Conservation (phyloP, 257 asterid species). For the Penstemon eatonii region DNA sequence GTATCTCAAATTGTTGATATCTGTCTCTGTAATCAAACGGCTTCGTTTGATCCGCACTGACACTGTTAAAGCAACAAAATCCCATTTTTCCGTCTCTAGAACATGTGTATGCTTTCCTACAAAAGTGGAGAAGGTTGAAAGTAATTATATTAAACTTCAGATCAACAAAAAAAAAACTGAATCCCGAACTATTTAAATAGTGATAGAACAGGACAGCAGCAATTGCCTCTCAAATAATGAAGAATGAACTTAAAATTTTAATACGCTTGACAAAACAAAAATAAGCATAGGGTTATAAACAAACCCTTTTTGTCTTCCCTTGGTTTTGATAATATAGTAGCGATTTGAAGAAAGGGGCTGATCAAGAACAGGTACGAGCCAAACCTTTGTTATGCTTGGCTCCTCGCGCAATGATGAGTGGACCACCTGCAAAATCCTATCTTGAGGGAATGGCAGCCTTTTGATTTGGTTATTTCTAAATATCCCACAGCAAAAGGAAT, state of each 20-base stretch:
- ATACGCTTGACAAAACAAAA: background rate
- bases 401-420: constrained; percentile 55
- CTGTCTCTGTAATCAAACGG: constrained; percentile 65
- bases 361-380: constrained; percentile 80
- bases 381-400: constrained; percentile 47
- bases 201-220: background rate
- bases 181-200: background rate
- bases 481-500: constrained; percentile 60
- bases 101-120: constrained; percentile 67
- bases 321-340: constrained; percentile 67
- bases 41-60: constrained; percentile 33
- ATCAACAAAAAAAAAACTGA: background rate
- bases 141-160: background rate
- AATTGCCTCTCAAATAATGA: background rate
- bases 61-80: constrained; percentile 52
- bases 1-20: constrained; percentile 72
- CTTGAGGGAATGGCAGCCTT: constrained; percentile 75
- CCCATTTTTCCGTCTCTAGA: constrained; percentile 47
- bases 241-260: background rate
- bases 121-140: background rate
- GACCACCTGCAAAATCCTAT: constrained; percentile 71
- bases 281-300: constrained; percentile 1
- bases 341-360: constrained; percentile 65
- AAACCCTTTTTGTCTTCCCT: constrained; percentile 72
- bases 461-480: constrained; percentile 46